These are phyloP conservation scores for Fusarium nelsonii DNA, from an alignment of 2,329 filamentous ascomycete species.

Conservation along the genomic window DNA sequence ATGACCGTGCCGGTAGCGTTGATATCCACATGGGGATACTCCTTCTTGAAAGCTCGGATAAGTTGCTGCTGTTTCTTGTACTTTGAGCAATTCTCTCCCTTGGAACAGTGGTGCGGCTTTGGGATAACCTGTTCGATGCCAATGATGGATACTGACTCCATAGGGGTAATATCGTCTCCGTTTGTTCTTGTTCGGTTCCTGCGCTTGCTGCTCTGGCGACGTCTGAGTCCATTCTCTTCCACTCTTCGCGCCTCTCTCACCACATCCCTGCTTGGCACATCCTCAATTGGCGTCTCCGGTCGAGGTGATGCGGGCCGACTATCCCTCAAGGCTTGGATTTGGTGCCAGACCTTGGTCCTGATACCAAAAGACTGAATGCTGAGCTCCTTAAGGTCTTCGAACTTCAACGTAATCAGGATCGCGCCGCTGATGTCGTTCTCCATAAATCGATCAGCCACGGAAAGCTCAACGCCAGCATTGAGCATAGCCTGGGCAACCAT, in stretches of 20 bases:
- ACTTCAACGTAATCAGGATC: conserved; percentile 90
- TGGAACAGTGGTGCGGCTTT: conserved; percentile 85
- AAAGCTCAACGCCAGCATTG: conserved; percentile 81
- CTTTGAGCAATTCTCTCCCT: conserved; percentile 87
- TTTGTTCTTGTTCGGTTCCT: conserved; percentile 56
- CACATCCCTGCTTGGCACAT: conserved; percentile 65
- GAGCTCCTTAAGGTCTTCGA: conserved; percentile 86
- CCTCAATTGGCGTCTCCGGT: conserved; percentile 72
- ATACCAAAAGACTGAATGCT: conserved; percentile 86
- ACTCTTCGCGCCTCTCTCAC: conserved; percentile 59
- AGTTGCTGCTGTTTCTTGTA: conserved; percentile 84
- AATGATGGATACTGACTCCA: conserved; percentile 90
- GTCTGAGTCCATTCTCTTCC: conserved; percentile 52
- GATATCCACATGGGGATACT: conserved; percentile 75
- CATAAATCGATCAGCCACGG: conserved; percentile 85
- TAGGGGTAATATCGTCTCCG: conserved; percentile 77
- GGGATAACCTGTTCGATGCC: conserved; percentile 91
- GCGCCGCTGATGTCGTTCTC: conserved; percentile 92
- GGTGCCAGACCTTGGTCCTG: conserved; percentile 82
- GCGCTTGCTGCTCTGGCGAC: conserved; percentile 58
- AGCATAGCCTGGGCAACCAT: conserved; percentile 91
- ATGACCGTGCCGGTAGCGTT: conserved; percentile 74
- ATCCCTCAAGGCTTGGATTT: conserved; percentile 77
- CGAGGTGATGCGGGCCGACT: conserved; percentile 64
- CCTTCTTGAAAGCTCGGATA: conserved; percentile 79